phyloP scores from a whole-genome alignment of 139 green algal species.

The Mesostigma viride region DNA sequence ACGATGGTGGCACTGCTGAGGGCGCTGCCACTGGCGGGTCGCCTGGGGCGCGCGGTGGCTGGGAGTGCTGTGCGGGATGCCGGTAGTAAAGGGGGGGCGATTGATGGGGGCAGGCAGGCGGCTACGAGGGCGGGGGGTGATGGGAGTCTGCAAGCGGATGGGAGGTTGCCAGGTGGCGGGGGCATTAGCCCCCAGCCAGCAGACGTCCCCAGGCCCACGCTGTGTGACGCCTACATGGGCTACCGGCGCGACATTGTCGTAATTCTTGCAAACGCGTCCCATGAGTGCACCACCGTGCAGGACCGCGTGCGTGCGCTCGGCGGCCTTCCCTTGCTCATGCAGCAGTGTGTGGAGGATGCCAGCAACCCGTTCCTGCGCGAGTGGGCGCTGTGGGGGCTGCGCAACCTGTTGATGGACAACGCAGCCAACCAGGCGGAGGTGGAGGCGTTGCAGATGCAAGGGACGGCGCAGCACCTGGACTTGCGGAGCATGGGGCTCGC shows the following conservation, averaged over 20 bases:
- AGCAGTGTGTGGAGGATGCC: conserved; percentile 30
- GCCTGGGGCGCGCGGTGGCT: too few species aligned
- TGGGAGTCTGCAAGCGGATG: too few species aligned
- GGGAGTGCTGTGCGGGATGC: too few species aligned
- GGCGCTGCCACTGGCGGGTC: too few species aligned
- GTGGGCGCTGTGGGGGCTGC: conserved; percentile 76
- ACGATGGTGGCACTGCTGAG: too few species aligned
- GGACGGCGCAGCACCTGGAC: conserved; percentile 44
- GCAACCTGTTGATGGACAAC: conserved; percentile 71
- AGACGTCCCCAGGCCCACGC: too few species aligned
- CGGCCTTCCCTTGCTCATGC: conserved; percentile 11
- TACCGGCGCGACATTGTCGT: conserved; percentile 27
- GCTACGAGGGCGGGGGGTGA: too few species aligned
- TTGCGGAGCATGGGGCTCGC: conserved; percentile 44
- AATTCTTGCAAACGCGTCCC: conserved; percentile 19
- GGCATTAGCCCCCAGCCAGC: too few species aligned
- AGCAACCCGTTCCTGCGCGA: conserved; percentile 47
- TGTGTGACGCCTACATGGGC: too few species aligned
- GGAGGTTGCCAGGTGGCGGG: too few species aligned
- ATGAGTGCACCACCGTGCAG: conserved; percentile 6
- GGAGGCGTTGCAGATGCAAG: conserved; percentile 23
- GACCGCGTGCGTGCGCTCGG: conserved; percentile 9
- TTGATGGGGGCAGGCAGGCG: too few species aligned
- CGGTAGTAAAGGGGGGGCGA: too few species aligned
- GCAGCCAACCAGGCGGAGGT: conserved; percentile 32